phyloP scores from a whole-genome alignment of 129 eudicot species.

The Pulicaria dysenterica region DNA sequence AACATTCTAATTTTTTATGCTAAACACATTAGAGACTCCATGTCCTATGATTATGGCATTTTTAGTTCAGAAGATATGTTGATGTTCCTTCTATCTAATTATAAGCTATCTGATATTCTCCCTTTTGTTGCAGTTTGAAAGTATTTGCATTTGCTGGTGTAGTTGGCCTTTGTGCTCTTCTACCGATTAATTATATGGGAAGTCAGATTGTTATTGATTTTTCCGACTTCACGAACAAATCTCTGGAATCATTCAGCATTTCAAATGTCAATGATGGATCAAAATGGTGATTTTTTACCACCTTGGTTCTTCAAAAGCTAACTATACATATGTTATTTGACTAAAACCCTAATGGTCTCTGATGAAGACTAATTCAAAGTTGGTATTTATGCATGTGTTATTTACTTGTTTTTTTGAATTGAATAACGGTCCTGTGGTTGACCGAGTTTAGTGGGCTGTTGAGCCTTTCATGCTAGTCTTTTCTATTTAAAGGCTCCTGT shows the following conservation, averaged over 20 bases:
- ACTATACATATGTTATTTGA: too few species aligned
- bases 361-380: too few species aligned
- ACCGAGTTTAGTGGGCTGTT: too few species aligned
- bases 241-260: conserved; percentile 81
- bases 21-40: not conserved
- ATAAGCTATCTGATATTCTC: conserved; percentile 27
- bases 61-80: conserved; percentile 3
- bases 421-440: too few species aligned
- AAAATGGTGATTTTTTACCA: conserved; percentile 46
- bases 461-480: too few species aligned
- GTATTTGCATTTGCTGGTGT: conserved; percentile 69
- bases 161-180: conserved; percentile 75
- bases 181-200: conserved; percentile 83
- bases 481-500: too few species aligned
- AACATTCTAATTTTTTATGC: not conserved
- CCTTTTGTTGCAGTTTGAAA: conserved; percentile 59
- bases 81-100: conserved; percentile 12
- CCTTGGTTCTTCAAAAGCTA: not conserved
- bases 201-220: conserved; percentile 65
- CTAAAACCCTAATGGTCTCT: too few species aligned
- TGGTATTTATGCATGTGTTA: too few species aligned
- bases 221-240: conserved; percentile 56
- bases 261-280: conserved; percentile 96
- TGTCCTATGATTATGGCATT: not conserved
- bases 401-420: too few species aligned